phyloP scores from a whole-genome alignment of 2,329 filamentous ascomycete genomes.

The Fusarium sacchari region DNA sequence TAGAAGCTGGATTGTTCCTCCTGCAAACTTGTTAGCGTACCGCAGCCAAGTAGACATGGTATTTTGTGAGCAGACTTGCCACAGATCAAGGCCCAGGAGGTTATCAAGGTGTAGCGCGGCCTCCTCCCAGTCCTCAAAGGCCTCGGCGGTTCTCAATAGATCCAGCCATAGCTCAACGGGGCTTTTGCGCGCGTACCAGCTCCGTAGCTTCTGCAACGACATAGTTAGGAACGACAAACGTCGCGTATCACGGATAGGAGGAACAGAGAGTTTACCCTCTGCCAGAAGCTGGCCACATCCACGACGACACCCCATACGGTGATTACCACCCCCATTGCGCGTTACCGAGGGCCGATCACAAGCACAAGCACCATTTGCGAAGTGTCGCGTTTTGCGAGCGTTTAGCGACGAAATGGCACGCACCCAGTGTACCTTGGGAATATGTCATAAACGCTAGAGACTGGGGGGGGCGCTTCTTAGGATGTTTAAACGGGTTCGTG shows the following conservation, averaged over 20 bases:
- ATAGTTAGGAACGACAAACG: conserved; percentile 24
- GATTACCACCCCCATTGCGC: conserved; percentile 55
- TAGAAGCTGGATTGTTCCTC: conserved; percentile 83
- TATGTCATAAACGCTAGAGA: conserved; percentile 33
- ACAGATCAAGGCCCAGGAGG: conserved; percentile 81
- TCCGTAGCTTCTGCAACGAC: conserved; percentile 68
- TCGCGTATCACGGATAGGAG: conserved; percentile 5
- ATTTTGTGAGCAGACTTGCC: conserved; percentile 59
- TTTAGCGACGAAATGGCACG: conserved; percentile 28
- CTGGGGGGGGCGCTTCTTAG: conserved; percentile 7
- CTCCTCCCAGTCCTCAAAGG: conserved; percentile 87
- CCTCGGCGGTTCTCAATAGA: conserved; percentile 70
- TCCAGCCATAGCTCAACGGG: conserved; percentile 73
- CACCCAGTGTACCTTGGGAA: conserved; percentile 10
- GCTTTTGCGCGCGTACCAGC: conserved; percentile 74
- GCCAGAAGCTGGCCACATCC: conserved; percentile 72
- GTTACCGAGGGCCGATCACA: conserved; percentile 51
- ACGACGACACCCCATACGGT: conserved; percentile 67
- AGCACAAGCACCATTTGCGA: conserved; percentile 45
- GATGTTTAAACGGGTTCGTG: neutral
- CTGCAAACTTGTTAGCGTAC: conserved; percentile 53
- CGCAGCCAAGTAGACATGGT: neutral
- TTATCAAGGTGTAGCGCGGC: conserved; percentile 87
- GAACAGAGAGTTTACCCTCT: conserved; percentile 58
- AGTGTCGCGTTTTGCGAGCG: conserved; percentile 18